phyloP scores from a whole-genome alignment of 208 protist species.

The Trichomonas gallinae region DNA sequence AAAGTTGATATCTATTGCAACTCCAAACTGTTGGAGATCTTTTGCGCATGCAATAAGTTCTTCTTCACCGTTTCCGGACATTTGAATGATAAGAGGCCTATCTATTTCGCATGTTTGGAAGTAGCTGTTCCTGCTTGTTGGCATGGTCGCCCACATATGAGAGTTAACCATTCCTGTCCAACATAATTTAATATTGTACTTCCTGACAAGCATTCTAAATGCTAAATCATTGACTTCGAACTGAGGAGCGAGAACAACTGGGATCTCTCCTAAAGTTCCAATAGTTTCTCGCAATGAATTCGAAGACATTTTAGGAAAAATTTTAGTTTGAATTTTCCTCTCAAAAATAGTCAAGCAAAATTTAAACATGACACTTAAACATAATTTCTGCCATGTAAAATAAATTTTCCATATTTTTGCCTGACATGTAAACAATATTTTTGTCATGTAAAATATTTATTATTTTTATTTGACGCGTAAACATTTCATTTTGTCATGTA shows the following conservation, averaged over 20 bases:
- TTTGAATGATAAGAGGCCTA: neutral
- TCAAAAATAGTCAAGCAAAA: no score
- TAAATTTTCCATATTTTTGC: no score
- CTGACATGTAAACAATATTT: no score
- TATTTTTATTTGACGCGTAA: no score
- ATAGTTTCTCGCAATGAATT: neutral
- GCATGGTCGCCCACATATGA: neutral
- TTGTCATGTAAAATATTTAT: no score
- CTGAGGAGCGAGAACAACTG: neutral
- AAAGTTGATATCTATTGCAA: neutral
- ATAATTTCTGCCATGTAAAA: no score
- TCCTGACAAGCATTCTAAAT: neutral
- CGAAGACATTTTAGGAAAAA: neutral
- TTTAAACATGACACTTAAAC: no score
- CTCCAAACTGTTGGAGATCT: neutral
- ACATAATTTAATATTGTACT: neutral
- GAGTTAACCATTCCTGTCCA: slow-evolving; percentile 2
- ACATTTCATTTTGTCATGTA: no score
- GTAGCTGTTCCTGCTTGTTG: no score
- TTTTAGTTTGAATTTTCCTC: no score
- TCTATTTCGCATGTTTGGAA: neutral
- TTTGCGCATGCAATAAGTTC: neutral
- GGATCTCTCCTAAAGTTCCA: neutral
- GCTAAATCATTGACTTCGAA: slow-evolving; percentile 3
- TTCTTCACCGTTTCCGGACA: neutral